These are phyloP conservation scores for Penicillium dipodomyicola DNA, from an alignment of 495 filamentous ascomycete genomes.

Conservation along the genomic window DNA sequence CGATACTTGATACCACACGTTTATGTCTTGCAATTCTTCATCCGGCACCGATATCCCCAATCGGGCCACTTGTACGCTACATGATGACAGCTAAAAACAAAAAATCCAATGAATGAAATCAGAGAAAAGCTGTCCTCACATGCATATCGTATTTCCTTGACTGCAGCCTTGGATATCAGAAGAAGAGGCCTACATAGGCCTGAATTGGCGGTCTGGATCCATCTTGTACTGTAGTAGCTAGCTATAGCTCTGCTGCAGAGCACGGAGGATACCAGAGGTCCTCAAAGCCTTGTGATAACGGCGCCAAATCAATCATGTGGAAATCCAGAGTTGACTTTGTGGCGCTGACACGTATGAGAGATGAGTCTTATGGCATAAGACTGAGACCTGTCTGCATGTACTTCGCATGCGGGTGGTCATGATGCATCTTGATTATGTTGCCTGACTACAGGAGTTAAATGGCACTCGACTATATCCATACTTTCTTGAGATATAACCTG, in stretches of 20 bases:
- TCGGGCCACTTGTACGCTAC: slow-evolving; percentile 27
- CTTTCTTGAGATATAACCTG: background rate
- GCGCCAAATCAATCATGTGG: slow-evolving; percentile 21
- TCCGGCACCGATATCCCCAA: background rate
- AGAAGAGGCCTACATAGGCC: slow-evolving; percentile 13
- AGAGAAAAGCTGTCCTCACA: slow-evolving; percentile 1
- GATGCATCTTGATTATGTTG: background rate
- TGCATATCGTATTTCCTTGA: slow-evolving; percentile 20
- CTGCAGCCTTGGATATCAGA: slow-evolving; percentile 8
- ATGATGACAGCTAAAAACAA: slow-evolving; percentile 14
- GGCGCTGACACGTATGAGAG: slow-evolving; percentile 33
- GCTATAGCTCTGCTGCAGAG: slow-evolving; percentile 11
- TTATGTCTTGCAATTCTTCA: slow-evolving; percentile 15
- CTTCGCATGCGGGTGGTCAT: slow-evolving; percentile 3
- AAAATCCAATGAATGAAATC: slow-evolving; percentile 18
- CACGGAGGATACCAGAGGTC: slow-evolving; percentile 7
- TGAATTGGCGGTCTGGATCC: slow-evolving; percentile 28
- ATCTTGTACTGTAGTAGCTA: background rate
- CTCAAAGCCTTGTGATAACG: slow-evolving; percentile 16
- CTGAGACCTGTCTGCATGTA: slow-evolving; percentile 1
- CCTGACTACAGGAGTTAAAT: background rate
- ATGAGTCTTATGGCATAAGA: background rate
- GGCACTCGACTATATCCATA: background rate
- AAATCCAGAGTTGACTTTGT: slow-evolving; percentile 18
- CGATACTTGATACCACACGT: slow-evolving; percentile 43